Conservation (phyloP, 768 basidiomycete species). For the Lactarius sanguifluus region DNA sequence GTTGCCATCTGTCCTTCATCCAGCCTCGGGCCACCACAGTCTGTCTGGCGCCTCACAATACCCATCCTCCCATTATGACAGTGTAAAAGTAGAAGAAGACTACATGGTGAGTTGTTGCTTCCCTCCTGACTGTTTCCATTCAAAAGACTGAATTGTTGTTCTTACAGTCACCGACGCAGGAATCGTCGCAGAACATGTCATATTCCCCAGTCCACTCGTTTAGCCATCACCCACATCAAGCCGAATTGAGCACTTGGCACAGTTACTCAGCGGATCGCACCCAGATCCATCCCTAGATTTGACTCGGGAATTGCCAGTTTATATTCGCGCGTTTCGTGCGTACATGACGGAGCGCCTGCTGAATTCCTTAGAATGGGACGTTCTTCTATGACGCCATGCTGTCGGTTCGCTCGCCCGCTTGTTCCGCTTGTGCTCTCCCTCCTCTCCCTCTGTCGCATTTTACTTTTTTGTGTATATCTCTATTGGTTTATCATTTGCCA, state of each 20-base stretch:
- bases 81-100: slow-evolving; percentile 32
- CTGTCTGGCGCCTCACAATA: slow-evolving; percentile 35
- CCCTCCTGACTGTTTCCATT: neutral
- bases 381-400: slow-evolving; percentile 20
- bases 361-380: slow-evolving; percentile 26
- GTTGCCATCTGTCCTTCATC: slow-evolving; percentile 13
- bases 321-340: slow-evolving; percentile 24
- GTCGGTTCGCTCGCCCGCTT: slow-evolving; percentile 18
- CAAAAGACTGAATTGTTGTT: neutral
- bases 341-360: slow-evolving; percentile 25
- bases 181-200: slow-evolving; percentile 26
- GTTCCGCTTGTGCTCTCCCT: neutral
- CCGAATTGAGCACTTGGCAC: slow-evolving; percentile 61
- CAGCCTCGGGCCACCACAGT: slow-evolving; percentile 48
- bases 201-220: slow-evolving; percentile 31
- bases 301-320: slow-evolving; percentile 21
- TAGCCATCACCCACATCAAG: slow-evolving; percentile 27
- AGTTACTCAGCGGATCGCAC: slow-evolving; percentile 64
- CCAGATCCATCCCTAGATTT: slow-evolving; percentile 55
- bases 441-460: slow-evolving; percentile 11
- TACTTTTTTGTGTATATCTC: slow-evolving; percentile 21
- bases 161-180: slow-evolving; percentile 28
- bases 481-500: slow-evolving; percentile 24
- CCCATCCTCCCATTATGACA: slow-evolving; percentile 26
- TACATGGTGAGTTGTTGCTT: slow-evolving; percentile 24